Conservation (phyloP, 495 filamentous ascomycete species). For the Penicillium taxi region DNA sequence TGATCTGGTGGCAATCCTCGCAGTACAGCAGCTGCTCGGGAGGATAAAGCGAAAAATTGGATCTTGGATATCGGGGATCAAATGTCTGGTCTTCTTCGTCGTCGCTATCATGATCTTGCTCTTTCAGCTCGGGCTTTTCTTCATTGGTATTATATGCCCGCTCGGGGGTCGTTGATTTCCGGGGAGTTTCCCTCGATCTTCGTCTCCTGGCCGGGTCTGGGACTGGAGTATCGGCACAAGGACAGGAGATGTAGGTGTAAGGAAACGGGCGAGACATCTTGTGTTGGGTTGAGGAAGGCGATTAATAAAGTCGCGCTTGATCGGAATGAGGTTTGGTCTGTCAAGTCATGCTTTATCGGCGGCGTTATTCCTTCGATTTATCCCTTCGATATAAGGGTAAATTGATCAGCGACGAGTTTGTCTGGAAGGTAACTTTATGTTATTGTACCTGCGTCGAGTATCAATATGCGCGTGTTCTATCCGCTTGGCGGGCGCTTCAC, state of each 20-base stretch:
- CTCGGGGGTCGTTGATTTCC: conserved; percentile 32
- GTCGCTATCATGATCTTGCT: conserved; percentile 30
- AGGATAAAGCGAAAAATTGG: conserved; percentile 84
- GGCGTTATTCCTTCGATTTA: no score
- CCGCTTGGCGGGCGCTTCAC: conserved; percentile 2
- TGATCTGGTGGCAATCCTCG: conserved; percentile 92
- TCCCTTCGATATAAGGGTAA: no score
- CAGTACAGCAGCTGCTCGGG: conserved; percentile 93
- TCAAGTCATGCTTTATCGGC: conserved; percentile 18
- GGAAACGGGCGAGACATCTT: conserved; percentile 70
- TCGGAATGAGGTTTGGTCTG: conserved; percentile 1
- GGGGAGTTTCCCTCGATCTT: conserved; percentile 33
- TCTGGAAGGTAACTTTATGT: no score
- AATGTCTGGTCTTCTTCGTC: conserved; percentile 75
- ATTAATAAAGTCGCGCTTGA: background rate
- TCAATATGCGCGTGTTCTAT: no score
- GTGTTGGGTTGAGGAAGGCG: background rate
- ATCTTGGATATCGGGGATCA: conserved; percentile 72
- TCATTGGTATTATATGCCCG: conserved; percentile 20
- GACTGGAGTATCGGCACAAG: conserved; percentile 61
- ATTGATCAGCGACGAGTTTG: no score
- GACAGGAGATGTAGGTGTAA: conserved; percentile 87
- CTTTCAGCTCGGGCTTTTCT: conserved; percentile 5
- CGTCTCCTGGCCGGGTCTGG: conserved; percentile 32
- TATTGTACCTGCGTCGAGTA: no score